Evolutionary conservation across 108 stramenopile genomes (phyloP), one percentile per base, ranked within the genome.

Genomic region (Pseudonitzschia multiseries): DNA sequence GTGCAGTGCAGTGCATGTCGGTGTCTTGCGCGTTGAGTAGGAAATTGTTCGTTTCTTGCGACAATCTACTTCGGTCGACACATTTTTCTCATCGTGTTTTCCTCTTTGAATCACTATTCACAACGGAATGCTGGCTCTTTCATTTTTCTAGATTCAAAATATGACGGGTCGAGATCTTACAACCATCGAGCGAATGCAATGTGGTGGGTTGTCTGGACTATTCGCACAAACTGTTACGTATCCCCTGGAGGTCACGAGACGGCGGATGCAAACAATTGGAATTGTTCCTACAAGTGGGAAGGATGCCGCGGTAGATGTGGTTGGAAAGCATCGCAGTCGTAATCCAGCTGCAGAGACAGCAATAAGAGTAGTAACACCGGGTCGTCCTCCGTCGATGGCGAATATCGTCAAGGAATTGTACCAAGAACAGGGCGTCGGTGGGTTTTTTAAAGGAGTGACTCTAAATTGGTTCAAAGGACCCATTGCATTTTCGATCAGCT

Each of bases 381-480:
- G 57, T 32, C 73, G 71, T 46, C 88, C 88, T 46, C 85, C 85
- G 44, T 77, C 86, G 44, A 81, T 96, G 81, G 62, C 68, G 32
- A 70, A 66, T 32, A 92, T 90, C 20, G 81, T 93, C 54, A 79
- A 70, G 70, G 84, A 86, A 20, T 79, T 97, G 17, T 84, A 90
- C 33, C 65, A 79, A 48, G 96, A 97, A 74, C 96, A 97, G 72
- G 96, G 96, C 9, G 59, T 93, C 0, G 72, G 93, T 22, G 97
- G 96, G 1, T 91, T 98, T 40, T 97, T 90, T 79, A 96, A 96
- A 73, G 98, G 98, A n/a, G 93, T 99, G 17, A 81, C 77, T 44
- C 84, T 99, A 91, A 99, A 99, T 84, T 98, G 97, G 98, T 79
- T 98, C 31, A 98, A 98, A 72, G 98, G 97, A 27, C 98, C 98